Evolutionary conservation across 306 rosid species (phyloP).

Genomic region (Glycine tomentella): DNA sequence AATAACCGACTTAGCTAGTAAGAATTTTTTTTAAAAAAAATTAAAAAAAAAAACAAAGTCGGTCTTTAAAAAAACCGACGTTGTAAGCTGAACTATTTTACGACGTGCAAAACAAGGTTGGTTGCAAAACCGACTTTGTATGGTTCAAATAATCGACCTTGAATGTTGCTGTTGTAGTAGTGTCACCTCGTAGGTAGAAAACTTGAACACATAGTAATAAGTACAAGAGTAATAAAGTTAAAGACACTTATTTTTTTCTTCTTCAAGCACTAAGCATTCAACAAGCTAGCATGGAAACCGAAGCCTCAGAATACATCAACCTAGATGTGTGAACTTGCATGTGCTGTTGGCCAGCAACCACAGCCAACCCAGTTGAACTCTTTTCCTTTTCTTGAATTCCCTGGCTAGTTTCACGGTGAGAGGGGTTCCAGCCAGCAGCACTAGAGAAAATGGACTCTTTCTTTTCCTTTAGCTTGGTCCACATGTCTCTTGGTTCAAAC

Average conservation of each 20-base stretch:
- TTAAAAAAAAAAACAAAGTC: too few relatives aligned
- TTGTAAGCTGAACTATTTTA: too few relatives aligned
- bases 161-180: too few relatives aligned
- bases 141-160: too few relatives aligned
- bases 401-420: constrained; percentile 28
- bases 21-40: too few relatives aligned
- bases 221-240: not conserved
- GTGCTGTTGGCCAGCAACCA: not conserved
- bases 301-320: constrained; percentile 57
- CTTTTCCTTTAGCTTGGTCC: constrained; percentile 61
- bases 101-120: too few relatives aligned
- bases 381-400: constrained; percentile 35
- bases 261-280: constrained; percentile 53
- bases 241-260: constrained; percentile 4
- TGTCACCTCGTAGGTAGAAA: not conserved
- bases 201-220: not conserved
- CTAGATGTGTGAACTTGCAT: constrained; percentile 34
- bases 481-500: constrained; percentile 42
- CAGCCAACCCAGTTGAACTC: constrained; percentile 39
- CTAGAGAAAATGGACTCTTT: constrained; percentile 42
- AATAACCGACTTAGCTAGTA: too few relatives aligned
- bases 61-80: too few relatives aligned
- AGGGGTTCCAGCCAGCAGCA: constrained; percentile 32
- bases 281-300: constrained; percentile 62
- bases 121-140: too few relatives aligned